Evolutionary conservation across 2,329 filamentous ascomycete species (phyloP), one percentile per base, ranked within the genome.

Genomic region (Calonectria pseudoreteaudii): DNA sequence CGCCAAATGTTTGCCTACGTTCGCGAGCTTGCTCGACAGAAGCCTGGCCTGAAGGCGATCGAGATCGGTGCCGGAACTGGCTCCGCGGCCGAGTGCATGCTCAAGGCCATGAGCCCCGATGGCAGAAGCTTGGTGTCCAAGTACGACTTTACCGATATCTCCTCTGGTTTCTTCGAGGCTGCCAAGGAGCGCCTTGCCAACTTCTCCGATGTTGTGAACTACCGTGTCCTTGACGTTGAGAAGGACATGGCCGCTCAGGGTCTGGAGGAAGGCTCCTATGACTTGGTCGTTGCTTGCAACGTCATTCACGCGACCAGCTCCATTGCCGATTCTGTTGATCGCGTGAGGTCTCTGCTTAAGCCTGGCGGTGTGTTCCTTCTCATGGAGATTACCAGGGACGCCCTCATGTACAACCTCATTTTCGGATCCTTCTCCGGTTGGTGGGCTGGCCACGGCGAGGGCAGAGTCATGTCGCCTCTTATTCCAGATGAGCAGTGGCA

Each of bases 121-220:
- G 62, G 62, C 52, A 38, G 31, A 18, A 67, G 50, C 49, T 26
- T 70, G 36, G 60, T 70, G 28, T 73, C 68, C 47, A 41, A 64
- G 10, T 89, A 88, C 71, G 85, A 83, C 4, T 89, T 83, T 76
- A 89, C 88, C 0, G 87, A 89, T 68, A 84, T 88, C 14, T 85
- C 85, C 0, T 66, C 84, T 4, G 83, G 82, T 6, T 87, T 86
- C 77, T 87, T 89, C 62, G 81, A 84, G 13, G 76, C 80, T 1
- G 85, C 83, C 0, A 75, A 81, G 68, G 78, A 70, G 31, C 23
- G 50, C 20, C 62, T 71, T 23, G 38, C 28, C n/a, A 23, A 60
- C n/a, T 85, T 84, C 53, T 72, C 74, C 0, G 71, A 77, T n/a
- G 73, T 75, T 52, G 70, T 82, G 52, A 68, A 68, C 3, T 81